phyloP scores from a whole-genome alignment of 345 rosid species.

The Salix arbutifolia region DNA sequence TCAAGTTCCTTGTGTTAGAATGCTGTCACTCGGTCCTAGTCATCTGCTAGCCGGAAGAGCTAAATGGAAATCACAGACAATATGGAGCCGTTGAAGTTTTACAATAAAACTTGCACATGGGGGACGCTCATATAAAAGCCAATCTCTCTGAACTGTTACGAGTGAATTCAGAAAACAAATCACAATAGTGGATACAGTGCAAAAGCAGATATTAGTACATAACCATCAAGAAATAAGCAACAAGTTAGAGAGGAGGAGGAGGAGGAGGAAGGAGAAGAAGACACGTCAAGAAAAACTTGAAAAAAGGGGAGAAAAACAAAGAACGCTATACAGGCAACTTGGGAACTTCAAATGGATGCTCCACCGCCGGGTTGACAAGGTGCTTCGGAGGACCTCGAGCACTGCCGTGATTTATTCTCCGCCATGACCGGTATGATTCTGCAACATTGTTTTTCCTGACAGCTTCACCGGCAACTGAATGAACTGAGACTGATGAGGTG shows the following conservation, averaged over 20 bases:
- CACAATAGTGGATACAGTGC: not conserved
- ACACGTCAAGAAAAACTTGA: not conserved
- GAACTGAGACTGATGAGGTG: slow-evolving; percentile 11
- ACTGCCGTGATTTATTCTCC: slow-evolving; percentile 41
- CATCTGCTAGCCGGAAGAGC: not conserved
- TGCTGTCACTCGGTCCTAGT: not conserved
- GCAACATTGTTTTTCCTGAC: not conserved
- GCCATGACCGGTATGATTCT: slow-evolving; percentile 2
- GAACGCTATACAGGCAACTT: slow-evolving; percentile 29
- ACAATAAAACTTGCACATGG: not conserved
- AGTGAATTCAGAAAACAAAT: not conserved
- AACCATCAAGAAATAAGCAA: not conserved
- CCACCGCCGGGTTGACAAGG: slow-evolving; percentile 29
- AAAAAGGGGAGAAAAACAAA: too few relatives aligned
- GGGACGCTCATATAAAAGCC: not conserved
- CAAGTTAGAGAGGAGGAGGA: not conserved
- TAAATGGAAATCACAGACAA: not conserved
- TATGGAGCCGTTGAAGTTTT: not conserved
- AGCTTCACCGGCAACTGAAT: slow-evolving; percentile 14
- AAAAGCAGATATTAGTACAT: not conserved
- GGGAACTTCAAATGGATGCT: slow-evolving; percentile 28
- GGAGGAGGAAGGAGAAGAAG: not conserved
- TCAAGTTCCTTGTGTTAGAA: not conserved
- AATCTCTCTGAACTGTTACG: not conserved
- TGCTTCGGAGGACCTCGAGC: slow-evolving; percentile 37